A percentile compares a stretch with the other conserved stretches of the same genome.
phyloP scores from a whole-genome alignment of 768 basidiomycete genomes.

The Boletus vermiculosoides region DNA sequence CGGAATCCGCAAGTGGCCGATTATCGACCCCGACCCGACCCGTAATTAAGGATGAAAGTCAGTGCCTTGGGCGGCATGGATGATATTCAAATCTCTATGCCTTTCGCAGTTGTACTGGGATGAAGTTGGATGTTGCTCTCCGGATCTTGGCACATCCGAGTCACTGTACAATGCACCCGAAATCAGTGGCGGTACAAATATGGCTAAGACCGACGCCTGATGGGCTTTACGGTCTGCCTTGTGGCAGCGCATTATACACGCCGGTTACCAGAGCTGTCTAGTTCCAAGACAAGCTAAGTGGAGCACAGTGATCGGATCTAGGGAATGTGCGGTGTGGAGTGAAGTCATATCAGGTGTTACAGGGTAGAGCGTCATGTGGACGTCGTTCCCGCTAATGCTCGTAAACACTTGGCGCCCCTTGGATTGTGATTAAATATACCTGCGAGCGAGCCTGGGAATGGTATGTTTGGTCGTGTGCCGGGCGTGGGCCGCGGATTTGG shows the following conservation, averaged over 20 bases:
- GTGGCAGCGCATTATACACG: background rate
- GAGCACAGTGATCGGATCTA: background rate
- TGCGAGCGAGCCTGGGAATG: background rate
- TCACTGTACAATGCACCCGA: background rate
- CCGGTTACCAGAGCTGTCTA: background rate
- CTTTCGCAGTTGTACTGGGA: background rate
- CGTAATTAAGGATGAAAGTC: background rate
- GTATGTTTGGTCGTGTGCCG: background rate
- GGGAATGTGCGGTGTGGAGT: background rate
- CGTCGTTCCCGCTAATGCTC: background rate
- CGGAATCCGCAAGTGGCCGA: background rate
- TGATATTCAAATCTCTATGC: too few relatives aligned
- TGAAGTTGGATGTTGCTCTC: background rate
- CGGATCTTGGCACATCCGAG: conserved; percentile 3
- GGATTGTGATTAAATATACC: background rate
- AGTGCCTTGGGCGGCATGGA: background rate
- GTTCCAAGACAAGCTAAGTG: background rate
- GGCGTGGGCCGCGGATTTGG: background rate
- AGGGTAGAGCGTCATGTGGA: background rate
- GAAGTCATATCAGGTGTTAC: background rate
- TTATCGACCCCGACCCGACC: background rate
- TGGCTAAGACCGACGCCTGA: background rate
- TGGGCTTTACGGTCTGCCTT: background rate
- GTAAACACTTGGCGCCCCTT: background rate
- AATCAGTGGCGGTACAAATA: background rate